Conservation (phyloP, 2,329 filamentous ascomycete species). For the Aspergillus neoniger region DNA sequence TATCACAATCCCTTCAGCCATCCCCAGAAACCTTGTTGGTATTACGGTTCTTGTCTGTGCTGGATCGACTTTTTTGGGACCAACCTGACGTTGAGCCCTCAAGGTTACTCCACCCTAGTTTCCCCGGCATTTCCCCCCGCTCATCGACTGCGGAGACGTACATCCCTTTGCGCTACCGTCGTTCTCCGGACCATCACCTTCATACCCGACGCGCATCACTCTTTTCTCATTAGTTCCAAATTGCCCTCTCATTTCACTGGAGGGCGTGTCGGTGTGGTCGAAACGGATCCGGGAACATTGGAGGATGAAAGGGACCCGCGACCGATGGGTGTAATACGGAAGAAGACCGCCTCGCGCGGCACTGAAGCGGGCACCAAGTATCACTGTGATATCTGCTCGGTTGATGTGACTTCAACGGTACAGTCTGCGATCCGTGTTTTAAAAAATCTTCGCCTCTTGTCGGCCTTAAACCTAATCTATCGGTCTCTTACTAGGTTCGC, state of each 20-base stretch:
- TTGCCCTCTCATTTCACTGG: slow-evolving; percentile 33
- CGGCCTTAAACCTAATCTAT: background rate
- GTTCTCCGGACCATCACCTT: slow-evolving; percentile 1
- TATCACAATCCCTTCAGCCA: background rate
- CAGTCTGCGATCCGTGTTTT: slow-evolving; percentile 13
- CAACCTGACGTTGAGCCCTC: background rate
- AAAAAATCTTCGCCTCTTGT: background rate
- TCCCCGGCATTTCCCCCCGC: slow-evolving; percentile 10
- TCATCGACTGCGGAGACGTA: slow-evolving; percentile 23
- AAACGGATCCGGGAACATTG: slow-evolving; percentile 35
- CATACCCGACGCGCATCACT: slow-evolving; percentile 1
- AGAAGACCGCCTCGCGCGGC: slow-evolving; percentile 84
- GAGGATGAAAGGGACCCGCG: slow-evolving; percentile 44
- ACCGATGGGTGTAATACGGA: slow-evolving; percentile 89
- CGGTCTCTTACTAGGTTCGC: slow-evolving; percentile 66
- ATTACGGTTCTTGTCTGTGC: background rate
- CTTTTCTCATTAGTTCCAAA: background rate
- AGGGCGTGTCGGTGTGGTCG: slow-evolving; percentile 31
- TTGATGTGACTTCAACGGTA: slow-evolving; percentile 96
- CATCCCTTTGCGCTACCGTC: slow-evolving; percentile 19
- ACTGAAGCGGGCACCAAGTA: slow-evolving; percentile 91
- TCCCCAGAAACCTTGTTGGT: slow-evolving; percentile 1
- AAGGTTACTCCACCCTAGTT: background rate
- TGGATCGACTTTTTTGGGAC: background rate
- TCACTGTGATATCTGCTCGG: slow-evolving; percentile 94